Evolutionary conservation across 768 basidiomycete genomes (phyloP).

Genomic region (Pisolithus marmoratus): DNA sequence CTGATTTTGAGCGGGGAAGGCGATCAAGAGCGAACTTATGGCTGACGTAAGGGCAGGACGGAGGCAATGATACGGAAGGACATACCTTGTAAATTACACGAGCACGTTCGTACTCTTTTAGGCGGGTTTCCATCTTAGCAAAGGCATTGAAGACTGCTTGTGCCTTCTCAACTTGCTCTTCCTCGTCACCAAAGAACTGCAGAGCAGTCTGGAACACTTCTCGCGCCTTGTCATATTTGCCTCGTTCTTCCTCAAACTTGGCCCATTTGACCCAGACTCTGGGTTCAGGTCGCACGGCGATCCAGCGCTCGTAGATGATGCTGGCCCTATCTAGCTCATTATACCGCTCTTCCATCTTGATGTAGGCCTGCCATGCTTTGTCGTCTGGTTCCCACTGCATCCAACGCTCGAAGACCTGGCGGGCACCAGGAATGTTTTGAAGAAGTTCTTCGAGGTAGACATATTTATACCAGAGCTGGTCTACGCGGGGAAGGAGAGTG

Average conservation of each 20-base stretch:
- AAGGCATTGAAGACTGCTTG: slow-evolving; percentile 92
- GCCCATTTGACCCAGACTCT: slow-evolving; percentile 81
- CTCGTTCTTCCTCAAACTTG: slow-evolving; percentile 81
- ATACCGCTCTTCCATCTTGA: slow-evolving; percentile 96
- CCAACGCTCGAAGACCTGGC: slow-evolving; percentile 98
- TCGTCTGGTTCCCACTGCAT: slow-evolving; percentile 99
- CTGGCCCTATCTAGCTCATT: slow-evolving; percentile 89
- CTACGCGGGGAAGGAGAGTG: slow-evolving; percentile 91
- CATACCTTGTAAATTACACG: slow-evolving; percentile 92
- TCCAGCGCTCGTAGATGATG: slow-evolving; percentile 88
- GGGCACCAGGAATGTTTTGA: slow-evolving; percentile 91
- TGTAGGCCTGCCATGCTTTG: slow-evolving; percentile 99
- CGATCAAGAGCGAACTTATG: slow-evolving; percentile 88
- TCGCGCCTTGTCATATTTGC: slow-evolving; percentile 60
- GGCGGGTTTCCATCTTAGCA: slow-evolving; percentile 93
- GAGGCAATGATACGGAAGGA: background rate
- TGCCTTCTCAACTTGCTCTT: slow-evolving; percentile 80
- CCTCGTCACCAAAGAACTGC: slow-evolving; percentile 86
- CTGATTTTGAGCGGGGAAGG: slow-evolving; percentile 89
- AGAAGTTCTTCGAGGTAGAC: slow-evolving; percentile 97
- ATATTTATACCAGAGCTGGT: slow-evolving; percentile 99
- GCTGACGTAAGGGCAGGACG: background rate
- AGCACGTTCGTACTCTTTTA: slow-evolving; percentile 96
- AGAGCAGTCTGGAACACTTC: slow-evolving; percentile 89
- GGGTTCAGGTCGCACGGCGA: slow-evolving; percentile 70